Evolutionary conservation across 129 eudicot species (phyloP).

Genomic region (Lonicera japonica): DNA sequence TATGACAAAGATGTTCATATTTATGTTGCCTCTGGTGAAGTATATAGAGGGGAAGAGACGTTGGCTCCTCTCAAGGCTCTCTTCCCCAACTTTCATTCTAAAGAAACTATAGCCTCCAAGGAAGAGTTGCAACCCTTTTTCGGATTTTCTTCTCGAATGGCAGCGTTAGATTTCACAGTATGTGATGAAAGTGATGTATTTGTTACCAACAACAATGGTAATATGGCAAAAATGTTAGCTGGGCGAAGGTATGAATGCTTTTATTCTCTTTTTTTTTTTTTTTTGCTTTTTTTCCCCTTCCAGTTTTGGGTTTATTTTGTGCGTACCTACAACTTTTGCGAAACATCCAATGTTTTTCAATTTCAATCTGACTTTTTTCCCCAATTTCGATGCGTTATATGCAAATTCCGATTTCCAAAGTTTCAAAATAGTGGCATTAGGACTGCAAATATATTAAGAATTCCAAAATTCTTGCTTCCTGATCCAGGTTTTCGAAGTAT

Average conservation of each 20-base stretch:
- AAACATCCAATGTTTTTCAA: too few relatives aligned
- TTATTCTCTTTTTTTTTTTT: not conserved
- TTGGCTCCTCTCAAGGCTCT: slow-evolving; percentile 82
- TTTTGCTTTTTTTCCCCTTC: not conserved
- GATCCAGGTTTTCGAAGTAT: too few relatives aligned
- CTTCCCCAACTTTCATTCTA: slow-evolving; percentile 75
- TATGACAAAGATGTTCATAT: slow-evolving; percentile 57
- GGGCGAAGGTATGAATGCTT: slow-evolving; percentile 82
- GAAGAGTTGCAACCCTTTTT: slow-evolving; percentile 66
- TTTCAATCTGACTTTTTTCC: too few relatives aligned
- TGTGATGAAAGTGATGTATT: slow-evolving; percentile 82
- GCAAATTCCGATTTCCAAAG: too few relatives aligned
- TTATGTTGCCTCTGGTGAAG: slow-evolving; percentile 85
- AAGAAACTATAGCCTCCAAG: slow-evolving; percentile 59
- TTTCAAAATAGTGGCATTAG: too few relatives aligned
- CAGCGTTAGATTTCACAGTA: slow-evolving; percentile 82
- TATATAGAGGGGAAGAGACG: slow-evolving; percentile 81
- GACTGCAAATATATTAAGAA: too few relatives aligned
- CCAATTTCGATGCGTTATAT: too few relatives aligned
- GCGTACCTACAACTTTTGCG: too few relatives aligned
- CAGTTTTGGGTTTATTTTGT: too few relatives aligned
- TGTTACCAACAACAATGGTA: slow-evolving; percentile 84
- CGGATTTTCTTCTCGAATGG: slow-evolving; percentile 81
- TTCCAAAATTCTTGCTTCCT: too few relatives aligned
- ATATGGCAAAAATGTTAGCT: slow-evolving; percentile 87